A percentile compares a stretch with the other conserved stretches of the same genome.
These are phyloP conservation scores for Epichloe elymi DNA, from an alignment of 2,329 filamentous ascomycete genomes.

Conservation along the genomic window DNA sequence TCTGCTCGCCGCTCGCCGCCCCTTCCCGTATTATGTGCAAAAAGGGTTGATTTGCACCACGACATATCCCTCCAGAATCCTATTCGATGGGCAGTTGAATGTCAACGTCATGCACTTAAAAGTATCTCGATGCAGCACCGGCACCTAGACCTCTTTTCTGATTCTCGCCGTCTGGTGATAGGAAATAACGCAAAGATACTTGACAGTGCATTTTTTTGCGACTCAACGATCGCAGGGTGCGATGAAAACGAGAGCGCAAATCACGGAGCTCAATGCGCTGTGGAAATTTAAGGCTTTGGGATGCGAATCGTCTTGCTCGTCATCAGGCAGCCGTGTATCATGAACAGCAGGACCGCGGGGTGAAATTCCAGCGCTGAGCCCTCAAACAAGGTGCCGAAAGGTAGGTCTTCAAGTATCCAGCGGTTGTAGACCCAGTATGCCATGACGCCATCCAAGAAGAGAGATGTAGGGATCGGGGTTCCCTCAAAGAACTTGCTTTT, in stretches of 20 bases:
- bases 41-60: background rate
- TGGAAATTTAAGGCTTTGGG: conserved; percentile 57
- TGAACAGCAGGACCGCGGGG: conserved; percentile 66
- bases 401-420: conserved; percentile 69
- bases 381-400: conserved; percentile 54
- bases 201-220: background rate
- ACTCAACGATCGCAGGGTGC: background rate
- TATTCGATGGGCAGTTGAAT: too few species aligned
- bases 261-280: background rate
- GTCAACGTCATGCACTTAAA: background rate
- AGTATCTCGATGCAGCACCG: background rate
- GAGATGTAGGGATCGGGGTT: conserved; percentile 84
- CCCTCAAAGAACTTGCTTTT: conserved; percentile 96
- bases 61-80: background rate
- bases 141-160: background rate
- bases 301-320: conserved; percentile 90
- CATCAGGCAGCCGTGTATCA: conserved; percentile 88
- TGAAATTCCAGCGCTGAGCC: conserved; percentile 71
- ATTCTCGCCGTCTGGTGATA: background rate
- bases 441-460: conserved; percentile 73
- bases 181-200: background rate
- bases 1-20: background rate
- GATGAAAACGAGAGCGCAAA: background rate
- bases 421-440: conserved; percentile 75
- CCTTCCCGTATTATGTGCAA: background rate